Conservation (phyloP, 2,329 filamentous ascomycete species). For the Aspergillus sclerotialis region DNA sequence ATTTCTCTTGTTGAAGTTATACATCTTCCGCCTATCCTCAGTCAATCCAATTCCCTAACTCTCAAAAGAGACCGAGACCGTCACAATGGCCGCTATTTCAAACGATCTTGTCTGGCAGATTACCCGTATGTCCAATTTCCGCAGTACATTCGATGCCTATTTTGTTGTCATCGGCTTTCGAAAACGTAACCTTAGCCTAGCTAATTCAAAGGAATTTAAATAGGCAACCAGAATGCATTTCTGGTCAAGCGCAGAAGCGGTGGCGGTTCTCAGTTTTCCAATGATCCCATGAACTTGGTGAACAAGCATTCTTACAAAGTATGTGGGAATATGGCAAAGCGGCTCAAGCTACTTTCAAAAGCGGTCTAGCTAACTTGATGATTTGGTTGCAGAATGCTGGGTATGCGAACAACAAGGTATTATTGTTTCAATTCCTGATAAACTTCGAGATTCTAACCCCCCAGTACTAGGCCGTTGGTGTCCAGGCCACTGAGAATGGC, state of each 20-base stretch:
- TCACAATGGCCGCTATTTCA: slow-evolving; percentile 55
- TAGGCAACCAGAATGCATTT: slow-evolving; percentile 83
- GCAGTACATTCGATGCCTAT: slow-evolving; percentile 6
- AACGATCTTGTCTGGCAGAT: slow-evolving; percentile 91
- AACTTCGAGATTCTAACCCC: slow-evolving; percentile 3
- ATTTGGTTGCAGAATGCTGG: slow-evolving; percentile 64
- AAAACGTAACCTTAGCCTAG: background rate
- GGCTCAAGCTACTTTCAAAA: no score
- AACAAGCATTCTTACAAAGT: slow-evolving; percentile 93
- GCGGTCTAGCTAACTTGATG: slow-evolving; percentile 18
- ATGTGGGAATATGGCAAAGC: slow-evolving; percentile 8
- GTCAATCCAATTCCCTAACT: slow-evolving; percentile 8
- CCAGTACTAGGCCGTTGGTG: slow-evolving; percentile 65
- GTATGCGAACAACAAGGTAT: slow-evolving; percentile 89
- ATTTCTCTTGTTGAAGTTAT: slow-evolving; percentile 2
- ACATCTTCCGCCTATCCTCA: slow-evolving; percentile 18
- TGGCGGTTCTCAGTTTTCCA: slow-evolving; percentile 83
- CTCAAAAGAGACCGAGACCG: slow-evolving; percentile 17
- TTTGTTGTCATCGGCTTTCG: background rate
- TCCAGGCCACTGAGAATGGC: slow-evolving; percentile 68
- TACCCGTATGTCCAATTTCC: slow-evolving; percentile 63
- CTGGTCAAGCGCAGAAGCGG: slow-evolving; percentile 79
- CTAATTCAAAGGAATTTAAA: slow-evolving; percentile 12
- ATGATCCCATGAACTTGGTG: slow-evolving; percentile 85
- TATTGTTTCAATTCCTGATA: slow-evolving; percentile 5